These are phyloP conservation scores for Coemansia brasiliensis DNA, from an alignment of 192 early-diverging fungal genomes.

Conservation along the genomic window DNA sequence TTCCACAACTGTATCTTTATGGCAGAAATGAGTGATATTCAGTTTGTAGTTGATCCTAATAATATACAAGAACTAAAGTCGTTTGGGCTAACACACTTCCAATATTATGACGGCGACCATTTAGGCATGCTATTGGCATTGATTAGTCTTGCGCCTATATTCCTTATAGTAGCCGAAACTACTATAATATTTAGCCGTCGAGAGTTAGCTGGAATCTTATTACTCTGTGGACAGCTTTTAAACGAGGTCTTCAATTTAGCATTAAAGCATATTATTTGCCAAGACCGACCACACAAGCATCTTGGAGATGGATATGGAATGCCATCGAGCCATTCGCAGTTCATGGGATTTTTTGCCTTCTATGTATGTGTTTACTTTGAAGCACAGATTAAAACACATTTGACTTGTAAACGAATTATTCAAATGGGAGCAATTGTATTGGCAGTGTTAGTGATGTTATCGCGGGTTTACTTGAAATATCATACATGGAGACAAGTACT, in stretches of 20 bases:
- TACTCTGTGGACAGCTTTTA: slow-evolving; percentile 39
- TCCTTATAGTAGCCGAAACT: slow-evolving; percentile 43
- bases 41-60: not conserved
- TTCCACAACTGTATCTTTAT: not conserved
- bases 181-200: slow-evolving; percentile 47
- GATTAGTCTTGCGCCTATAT: slow-evolving; percentile 47
- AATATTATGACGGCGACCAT: slow-evolving; percentile 44
- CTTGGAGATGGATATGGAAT: slow-evolving; percentile 55
- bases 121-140: slow-evolving; percentile 37
- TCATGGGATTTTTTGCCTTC: slow-evolving; percentile 46
- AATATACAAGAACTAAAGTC: slow-evolving; percentile 20
- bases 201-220: slow-evolving; percentile 30
- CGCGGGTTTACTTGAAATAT: slow-evolving; percentile 47
- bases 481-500: slow-evolving; percentile 33
- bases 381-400: slow-evolving; percentile 5
- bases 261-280: slow-evolving; percentile 25
- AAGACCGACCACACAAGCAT: slow-evolving; percentile 33
- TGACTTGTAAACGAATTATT: slow-evolving; percentile 8
- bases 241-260: slow-evolving; percentile 43
- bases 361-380: slow-evolving; percentile 33
- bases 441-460: slow-evolving; percentile 19
- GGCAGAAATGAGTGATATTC: not conserved
- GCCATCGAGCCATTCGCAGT: slow-evolving; percentile 56
- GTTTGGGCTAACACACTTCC: slow-evolving; percentile 47
- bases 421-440: slow-evolving; percentile 27